A percentile compares a stretch with the other conserved stretches of the same genome.
phyloP scores from a whole-genome alignment of 1,284 basidiomycete species.

The Pascua sp. region DNA sequence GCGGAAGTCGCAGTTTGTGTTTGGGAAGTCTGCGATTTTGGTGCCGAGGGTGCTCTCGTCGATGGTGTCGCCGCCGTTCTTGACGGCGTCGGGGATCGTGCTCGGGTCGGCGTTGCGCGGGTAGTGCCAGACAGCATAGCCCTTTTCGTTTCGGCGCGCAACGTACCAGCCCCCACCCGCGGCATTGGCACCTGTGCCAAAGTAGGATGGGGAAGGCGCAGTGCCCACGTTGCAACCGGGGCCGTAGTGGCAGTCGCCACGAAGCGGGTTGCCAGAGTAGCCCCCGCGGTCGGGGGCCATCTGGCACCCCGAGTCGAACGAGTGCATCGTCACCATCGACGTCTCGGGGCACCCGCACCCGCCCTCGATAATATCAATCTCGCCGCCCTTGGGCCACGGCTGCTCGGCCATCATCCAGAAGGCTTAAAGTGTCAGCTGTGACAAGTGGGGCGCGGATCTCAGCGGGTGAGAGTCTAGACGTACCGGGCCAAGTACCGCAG shows the following conservation, averaged over 20 bases:
- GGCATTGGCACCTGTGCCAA: constrained; percentile 34
- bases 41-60: constrained; percentile 11
- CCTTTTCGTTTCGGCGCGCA: constrained; percentile 46
- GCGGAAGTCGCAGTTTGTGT: not conserved
- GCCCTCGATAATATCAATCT: constrained; percentile 78
- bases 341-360: too few species aligned
- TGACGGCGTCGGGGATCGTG: constrained; percentile 3
- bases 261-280: too few species aligned
- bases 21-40: constrained; percentile 9
- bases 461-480: too few species aligned
- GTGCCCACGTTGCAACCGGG: constrained; percentile 5
- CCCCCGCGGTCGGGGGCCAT: too few species aligned
- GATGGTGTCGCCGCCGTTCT: constrained; percentile 1
- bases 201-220: not conserved
- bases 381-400: constrained; percentile 69
- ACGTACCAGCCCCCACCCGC: constrained; percentile 77
- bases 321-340: too few species aligned
- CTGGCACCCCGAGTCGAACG: too few species aligned
- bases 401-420: constrained; percentile 60
- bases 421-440: constrained; percentile 35
- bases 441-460: too few species aligned
- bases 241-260: too few species aligned
- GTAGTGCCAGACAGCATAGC: constrained; percentile 10
- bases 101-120: constrained; percentile 1
- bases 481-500: constrained; percentile 55